Base-by-base conservation (phyloP, 2,329 filamentous ascomycete genomes). In the Aspergillus glaucus region DNA sequence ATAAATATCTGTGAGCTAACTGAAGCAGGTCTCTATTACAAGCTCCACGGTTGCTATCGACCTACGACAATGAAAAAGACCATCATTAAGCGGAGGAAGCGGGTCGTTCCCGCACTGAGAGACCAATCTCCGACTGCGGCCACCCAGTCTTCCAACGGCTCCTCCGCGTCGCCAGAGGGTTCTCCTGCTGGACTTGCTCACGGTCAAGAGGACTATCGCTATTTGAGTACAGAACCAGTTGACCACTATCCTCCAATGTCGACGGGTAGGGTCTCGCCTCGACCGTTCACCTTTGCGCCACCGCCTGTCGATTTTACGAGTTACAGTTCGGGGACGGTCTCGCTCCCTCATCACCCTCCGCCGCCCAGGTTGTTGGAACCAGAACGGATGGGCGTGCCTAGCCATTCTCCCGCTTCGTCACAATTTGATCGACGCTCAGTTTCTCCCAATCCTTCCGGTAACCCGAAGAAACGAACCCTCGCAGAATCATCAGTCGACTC, bases 51-150 rank as follows among this genome's bases (percentile, higher is more conserved):
- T 47, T 84, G 90, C 26, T 92, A 96, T 68, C 81, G 93, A 39
- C 93, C 93, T 0, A 88, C 93, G 4, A 89, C 89, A n/a, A 97
- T 98, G 93, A 98, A 97, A 71, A 97, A 96, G 69, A 87, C 89
- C 3, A 87, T 95, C 22, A 98, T 98, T 67, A 97, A 98, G 71
- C 82, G 93, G 53, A 80, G 93, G 52, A 97, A 97, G 76, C 85
- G 93, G 50, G 90, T 97, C 5, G 91, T 97, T 40, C 91, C 92
- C 15, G 89, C 87, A 15, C 74, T 81, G 22, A 69, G 74, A 48
- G 75, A 75, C 49, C 68, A 71, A 46, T 74, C 75, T 43, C 68
- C 69, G 10, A 68, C 62, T 26, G 67, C 59, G 14, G 62, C 63
- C 8, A 66, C 68, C 19, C 65, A 67, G n/a, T 71, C 69, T 9